Evolutionary conservation across 2,329 filamentous ascomycete genomes (phyloP), one percentile per base, ranked within the genome.

Genomic region (Graphium sp.): DNA sequence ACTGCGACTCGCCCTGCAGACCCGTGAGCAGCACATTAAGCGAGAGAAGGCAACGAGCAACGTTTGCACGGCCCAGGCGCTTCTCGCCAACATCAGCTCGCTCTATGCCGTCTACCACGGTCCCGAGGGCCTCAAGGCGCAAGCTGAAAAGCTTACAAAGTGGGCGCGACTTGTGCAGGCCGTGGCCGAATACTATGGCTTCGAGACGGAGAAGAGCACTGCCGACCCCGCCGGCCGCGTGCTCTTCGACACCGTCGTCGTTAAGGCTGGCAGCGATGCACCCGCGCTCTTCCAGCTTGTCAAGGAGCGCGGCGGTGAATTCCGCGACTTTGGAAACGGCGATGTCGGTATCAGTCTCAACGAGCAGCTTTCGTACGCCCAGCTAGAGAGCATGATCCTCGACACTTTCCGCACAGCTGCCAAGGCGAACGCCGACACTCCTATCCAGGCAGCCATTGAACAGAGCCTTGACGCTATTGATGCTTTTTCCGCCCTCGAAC

Each of bases 21-120:
- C 87, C 7, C 67, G 87, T 41, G 87, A 95, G 56, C 87, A 95
- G 58, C 87, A 95, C 50, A 94, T 95, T 48, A 71, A 87, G 38
- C 71, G 87, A 44, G 87, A 95, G 50, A 94, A 94, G 65, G 87
- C 87, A 2, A 95, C 87, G 2, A 93, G 84, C 60, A 95, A 95
- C 47, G 85, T 94, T 34, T 95, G 87, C 58, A 95, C 87, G 2
- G 85, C 87, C 2, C 87, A 95, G 54, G 87, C 87, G 7, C 59
- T 95, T 16, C 62, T 94, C 29, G 87, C 87, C 21, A 95, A 95
- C 52, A 94, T 94, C 82, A 87, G 74, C 40, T 83, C 85, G 31
- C 77, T 94, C 58, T 95, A 93, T 47, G 85, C 84, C 29, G 65
- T 94, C 30, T 95, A 94, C 51, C 87, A 95, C 48, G 87, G 87